Conservation (phyloP, 2,329 filamentous ascomycete species). For the Botrytis porri region DNA sequence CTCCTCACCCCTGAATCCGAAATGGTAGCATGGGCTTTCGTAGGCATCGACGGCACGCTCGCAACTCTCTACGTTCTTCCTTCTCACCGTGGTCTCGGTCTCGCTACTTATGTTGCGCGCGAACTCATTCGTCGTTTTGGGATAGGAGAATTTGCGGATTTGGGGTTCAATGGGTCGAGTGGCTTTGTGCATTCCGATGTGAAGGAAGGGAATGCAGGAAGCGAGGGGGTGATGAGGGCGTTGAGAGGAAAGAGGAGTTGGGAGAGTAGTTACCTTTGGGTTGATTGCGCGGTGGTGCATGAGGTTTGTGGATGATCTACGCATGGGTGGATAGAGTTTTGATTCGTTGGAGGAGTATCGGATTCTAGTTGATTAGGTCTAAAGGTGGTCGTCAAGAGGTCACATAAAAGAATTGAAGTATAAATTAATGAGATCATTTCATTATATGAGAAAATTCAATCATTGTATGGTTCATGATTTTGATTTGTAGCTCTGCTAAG, state of each 20-base stretch:
- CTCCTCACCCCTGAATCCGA: conserved; percentile 25
- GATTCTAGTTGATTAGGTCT: neutral
- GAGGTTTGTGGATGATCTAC: neutral
- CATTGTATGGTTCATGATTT: neutral
- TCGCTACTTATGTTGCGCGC: conserved; percentile 31
- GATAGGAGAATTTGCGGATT: conserved; percentile 29
- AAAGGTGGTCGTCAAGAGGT: too few relatives aligned
- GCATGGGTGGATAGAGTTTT: neutral
- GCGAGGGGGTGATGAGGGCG: conserved; percentile 36
- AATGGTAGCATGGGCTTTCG: conserved; percentile 35
- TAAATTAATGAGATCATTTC: neutral
- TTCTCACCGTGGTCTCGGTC: conserved; percentile 31
- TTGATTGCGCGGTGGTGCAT: conserved; percentile 27
- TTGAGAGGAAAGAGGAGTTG: conserved; percentile 27
- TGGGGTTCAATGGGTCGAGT: conserved; percentile 33
- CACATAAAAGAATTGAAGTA: neutral
- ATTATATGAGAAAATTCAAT: neutral
- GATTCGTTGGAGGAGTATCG: neutral
- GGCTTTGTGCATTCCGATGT: conserved; percentile 37
- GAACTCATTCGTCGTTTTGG: conserved; percentile 28
- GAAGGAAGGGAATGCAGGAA: conserved; percentile 33
- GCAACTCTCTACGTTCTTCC: conserved; percentile 36
- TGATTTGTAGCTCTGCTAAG: neutral
- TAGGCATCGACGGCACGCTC: conserved; percentile 33
- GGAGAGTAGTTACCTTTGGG: conserved; percentile 31